Conservation (phyloP, 768 basidiomycete genomes). For the Amanita jacksonii region DNA sequence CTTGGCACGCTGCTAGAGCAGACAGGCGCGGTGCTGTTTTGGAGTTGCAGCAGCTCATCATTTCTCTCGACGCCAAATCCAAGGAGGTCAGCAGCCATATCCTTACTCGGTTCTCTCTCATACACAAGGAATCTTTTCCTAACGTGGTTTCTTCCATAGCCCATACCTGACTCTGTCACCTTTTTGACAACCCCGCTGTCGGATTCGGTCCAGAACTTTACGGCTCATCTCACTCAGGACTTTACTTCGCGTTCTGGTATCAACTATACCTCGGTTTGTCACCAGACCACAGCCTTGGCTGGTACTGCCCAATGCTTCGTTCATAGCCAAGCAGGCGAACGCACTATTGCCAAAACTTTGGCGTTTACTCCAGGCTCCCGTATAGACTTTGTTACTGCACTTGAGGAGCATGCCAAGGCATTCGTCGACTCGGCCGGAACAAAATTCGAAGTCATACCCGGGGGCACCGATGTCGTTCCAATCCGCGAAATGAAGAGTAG, state of each 20-base stretch:
- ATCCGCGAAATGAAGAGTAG: constrained; percentile 71
- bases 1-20: constrained; percentile 33
- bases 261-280: constrained; percentile 44
- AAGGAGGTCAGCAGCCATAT: constrained; percentile 22
- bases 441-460: constrained; percentile 40
- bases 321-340: constrained; percentile 27
- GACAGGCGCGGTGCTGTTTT: constrained; percentile 28
- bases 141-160: constrained; percentile 15
- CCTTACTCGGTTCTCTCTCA: background rate
- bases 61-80: constrained; percentile 39
- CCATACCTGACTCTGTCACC: constrained; percentile 21
- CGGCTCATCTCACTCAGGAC: constrained; percentile 34
- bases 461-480: constrained; percentile 33
- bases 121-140: constrained; percentile 6
- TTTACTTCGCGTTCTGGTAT: constrained; percentile 33
- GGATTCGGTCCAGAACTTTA: constrained; percentile 36
- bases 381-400: constrained; percentile 39
- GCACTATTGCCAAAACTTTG: constrained; percentile 36
- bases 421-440: constrained; percentile 31
- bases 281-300: constrained; percentile 22
- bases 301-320: constrained; percentile 24
- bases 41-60: constrained; percentile 69
- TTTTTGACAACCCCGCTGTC: constrained; percentile 34
- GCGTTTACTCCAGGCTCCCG: constrained; percentile 40
- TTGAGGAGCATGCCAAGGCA: constrained; percentile 15